phyloP scores from a whole-genome alignment of 371 early-diverging fungal species.

The Apophysomyces trapeziformis region DNA sequence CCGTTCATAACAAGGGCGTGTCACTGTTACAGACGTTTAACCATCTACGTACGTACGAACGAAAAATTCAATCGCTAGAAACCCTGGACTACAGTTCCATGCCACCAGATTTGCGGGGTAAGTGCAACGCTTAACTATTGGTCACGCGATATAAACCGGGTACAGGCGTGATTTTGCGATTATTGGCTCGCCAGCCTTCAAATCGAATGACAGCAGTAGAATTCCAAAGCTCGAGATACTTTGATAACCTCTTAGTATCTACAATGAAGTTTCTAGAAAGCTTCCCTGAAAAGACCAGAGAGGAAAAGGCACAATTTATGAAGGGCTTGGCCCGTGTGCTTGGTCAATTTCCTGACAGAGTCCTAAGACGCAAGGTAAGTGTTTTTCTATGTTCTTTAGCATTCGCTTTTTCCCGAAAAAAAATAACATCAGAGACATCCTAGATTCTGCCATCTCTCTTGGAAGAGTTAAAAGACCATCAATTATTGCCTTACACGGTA shows the following conservation, averaged over 20 bases:
- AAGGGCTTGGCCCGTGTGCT: conserved; percentile 74
- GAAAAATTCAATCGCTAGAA: conserved; percentile 56
- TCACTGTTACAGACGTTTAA: conserved; percentile 69
- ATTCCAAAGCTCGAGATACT: conserved; percentile 73
- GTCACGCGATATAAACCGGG: not conserved
- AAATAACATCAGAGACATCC: not conserved
- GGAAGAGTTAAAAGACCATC: conserved; percentile 76
- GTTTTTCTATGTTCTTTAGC: too few species aligned
- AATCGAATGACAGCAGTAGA: conserved; percentile 63
- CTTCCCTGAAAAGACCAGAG: conserved; percentile 77
- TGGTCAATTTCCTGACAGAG: conserved; percentile 74
- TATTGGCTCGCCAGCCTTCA: conserved; percentile 61
- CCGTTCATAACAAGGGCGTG: conserved; percentile 74
- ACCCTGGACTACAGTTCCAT: conserved; percentile 47
- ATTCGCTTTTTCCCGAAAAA: not conserved
- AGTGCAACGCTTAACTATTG: not conserved
- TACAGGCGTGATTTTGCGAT: conserved; percentile 51
- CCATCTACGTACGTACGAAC: conserved; percentile 71
- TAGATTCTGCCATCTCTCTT: conserved; percentile 76
- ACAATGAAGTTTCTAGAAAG: conserved; percentile 82
- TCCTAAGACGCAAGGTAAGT: conserved; percentile 65
- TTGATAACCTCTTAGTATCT: conserved; percentile 80
- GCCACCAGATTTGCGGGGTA: conserved; percentile 62
- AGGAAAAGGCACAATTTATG: conserved; percentile 83
- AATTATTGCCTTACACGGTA: conserved; percentile 71